Percentiles rank a stretch among this genome's conserved stretches.
Evolutionary conservation across 495 filamentous ascomycete genomes (phyloP).

Genomic region (Penicillium fimorum): DNA sequence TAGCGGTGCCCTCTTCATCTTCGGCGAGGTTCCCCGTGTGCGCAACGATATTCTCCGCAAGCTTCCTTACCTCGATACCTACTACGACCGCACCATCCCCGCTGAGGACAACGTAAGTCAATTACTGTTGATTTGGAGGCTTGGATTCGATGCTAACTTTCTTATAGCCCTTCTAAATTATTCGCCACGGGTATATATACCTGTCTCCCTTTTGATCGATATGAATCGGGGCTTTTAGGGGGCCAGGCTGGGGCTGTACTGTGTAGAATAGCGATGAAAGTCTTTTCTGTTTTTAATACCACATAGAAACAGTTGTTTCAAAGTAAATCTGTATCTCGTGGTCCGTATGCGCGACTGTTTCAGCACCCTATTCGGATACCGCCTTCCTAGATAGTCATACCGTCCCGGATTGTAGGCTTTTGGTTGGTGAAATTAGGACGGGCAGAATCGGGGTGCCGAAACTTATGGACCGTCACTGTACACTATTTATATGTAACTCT

Average conservation of each 20-base stretch:
- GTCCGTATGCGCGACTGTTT: background rate
- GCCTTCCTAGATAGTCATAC: no score
- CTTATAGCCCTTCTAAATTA: slow-evolving; percentile 44
- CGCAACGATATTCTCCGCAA: slow-evolving; percentile 64
- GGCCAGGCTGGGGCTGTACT: slow-evolving; percentile 11
- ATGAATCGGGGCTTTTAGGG: background rate
- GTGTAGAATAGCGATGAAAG: slow-evolving; percentile 32
- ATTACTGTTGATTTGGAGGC: background rate
- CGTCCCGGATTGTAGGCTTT: no score
- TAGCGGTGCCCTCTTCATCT: slow-evolving; percentile 67
- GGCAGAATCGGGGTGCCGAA: no score
- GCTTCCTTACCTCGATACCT: slow-evolving; percentile 58
- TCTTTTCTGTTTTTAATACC: slow-evolving; percentile 34
- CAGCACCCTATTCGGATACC: no score
- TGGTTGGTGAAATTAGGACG: no score
- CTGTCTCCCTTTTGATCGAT: background rate
- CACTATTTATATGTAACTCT: background rate
- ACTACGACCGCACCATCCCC: slow-evolving; percentile 57
- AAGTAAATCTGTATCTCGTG: slow-evolving; percentile 5
- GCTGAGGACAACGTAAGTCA: slow-evolving; percentile 63
- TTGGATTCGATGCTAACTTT: slow-evolving; percentile 23
- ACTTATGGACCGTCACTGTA: no score
- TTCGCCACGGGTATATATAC: slow-evolving; percentile 16
- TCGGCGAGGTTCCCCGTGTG: slow-evolving; percentile 67
- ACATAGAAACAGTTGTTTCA: slow-evolving; percentile 36